Evolutionary conservation across 495 filamentous ascomycete species (phyloP), one percentile per base, ranked within the genome.

Genomic region (Lepidopterella palustris): DNA sequence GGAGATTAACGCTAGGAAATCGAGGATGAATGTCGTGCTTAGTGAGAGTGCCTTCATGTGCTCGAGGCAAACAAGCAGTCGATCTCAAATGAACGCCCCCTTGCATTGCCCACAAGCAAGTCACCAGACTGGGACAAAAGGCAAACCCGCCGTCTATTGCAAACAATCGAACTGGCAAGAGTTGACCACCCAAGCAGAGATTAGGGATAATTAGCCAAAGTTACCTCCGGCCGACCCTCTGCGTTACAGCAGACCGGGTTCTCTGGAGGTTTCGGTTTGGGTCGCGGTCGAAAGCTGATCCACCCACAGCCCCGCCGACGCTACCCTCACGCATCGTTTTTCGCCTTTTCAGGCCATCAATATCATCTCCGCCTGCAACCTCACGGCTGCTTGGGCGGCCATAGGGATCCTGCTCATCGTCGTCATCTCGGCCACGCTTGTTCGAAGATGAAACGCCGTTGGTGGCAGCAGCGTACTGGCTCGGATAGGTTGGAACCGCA

Each of bases 371-470:
- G 40, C 62, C 66, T 21, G 45, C 23, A 6, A 62, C 51, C 10
- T n/a, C 64, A 20, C 82, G 78, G 72, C 84, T 90, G 49, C 84
- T 78, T 20, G 89, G 85, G 20, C 89, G 86, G 53, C 79, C 78
- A 53, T 83, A 74, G 18, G 64, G 76, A 39, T 88, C 86, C 21
- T 85, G 83, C 52, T 95, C 90, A 47, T 89, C 86, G 45, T 87
- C 80, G 6, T 72, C 62, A 39, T 86, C 84, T 21, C 93, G 86
- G 57, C 87, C 82, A 58, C 93, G 85, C 80, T 96, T 97, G 67
- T 79, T 83, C 3, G 85, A 83, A 5, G 78, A 67, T 8, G 84
- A 60, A 8, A 79, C 80, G 21, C 87, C 88, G 58, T 92, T 93
- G 71, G 88, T 78, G 15, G 83, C 71, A 0, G 85, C 73, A 0